Evolutionary conservation across 2,329 filamentous ascomycete genomes (phyloP).

Genomic region (Cladosporium colombiae): DNA sequence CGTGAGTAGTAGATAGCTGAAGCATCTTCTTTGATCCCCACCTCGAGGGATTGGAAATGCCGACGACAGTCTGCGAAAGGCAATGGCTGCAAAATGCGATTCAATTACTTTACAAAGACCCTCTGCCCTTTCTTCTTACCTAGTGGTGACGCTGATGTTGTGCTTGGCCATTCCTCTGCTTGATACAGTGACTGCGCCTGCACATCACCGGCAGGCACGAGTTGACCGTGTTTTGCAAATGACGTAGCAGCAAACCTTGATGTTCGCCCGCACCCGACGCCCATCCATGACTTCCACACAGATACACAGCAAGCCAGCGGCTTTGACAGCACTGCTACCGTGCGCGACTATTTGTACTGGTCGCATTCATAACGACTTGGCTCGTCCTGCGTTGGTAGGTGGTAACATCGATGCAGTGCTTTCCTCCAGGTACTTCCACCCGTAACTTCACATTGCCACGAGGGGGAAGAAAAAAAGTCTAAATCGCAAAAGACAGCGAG

Average conservation of each 20-base stretch:
- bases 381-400: neutral
- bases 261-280: neutral
- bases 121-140: neutral
- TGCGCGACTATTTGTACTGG: too few relatives aligned
- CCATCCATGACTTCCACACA: neutral
- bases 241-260: neutral
- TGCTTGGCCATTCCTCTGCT: too few relatives aligned
- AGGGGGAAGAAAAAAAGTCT: too few relatives aligned
- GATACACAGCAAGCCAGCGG: neutral
- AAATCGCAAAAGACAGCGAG: too few relatives aligned
- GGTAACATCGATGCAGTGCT: neutral
- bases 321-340: neutral
- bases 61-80: neutral
- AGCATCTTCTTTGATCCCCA: neutral
- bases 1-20: constrained; percentile 9
- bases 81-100: neutral
- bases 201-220: too few relatives aligned
- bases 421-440: too few relatives aligned
- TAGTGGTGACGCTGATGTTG: neutral
- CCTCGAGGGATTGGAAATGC: neutral
- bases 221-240: neutral
- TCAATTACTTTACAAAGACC: neutral
- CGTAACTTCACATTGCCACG: too few relatives aligned
- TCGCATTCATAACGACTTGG: neutral
- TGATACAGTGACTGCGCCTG: too few relatives aligned